phyloP scores from a whole-genome alignment of 2,329 filamentous ascomycete genomes.

The Arthroderma sp. region DNA sequence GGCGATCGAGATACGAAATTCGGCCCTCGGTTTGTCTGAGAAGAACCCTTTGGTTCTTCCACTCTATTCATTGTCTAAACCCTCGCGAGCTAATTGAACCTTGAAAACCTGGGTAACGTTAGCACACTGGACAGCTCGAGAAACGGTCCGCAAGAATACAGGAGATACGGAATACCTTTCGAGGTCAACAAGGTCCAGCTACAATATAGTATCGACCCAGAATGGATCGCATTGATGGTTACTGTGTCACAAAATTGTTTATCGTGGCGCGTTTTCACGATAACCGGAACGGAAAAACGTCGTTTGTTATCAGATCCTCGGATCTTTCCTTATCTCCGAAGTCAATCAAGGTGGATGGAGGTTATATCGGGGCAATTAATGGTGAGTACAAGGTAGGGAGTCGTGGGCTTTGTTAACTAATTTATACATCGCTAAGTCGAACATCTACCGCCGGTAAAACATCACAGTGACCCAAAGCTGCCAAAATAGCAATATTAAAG shows the following conservation, averaged over 20 bases:
- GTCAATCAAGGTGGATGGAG: no score
- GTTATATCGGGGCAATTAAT: no score
- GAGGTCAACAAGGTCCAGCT: not conserved
- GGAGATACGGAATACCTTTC: not conserved
- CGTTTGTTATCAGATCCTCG: not conserved
- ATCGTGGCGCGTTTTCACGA: not conserved
- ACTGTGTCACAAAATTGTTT: not conserved
- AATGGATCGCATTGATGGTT: not conserved
- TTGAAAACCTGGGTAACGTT: not conserved
- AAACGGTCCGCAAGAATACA: not conserved
- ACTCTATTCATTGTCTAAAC: not conserved
- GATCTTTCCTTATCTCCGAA: conserved; percentile 4
- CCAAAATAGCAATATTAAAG: not conserved
- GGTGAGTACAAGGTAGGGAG: no score
- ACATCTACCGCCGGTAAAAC: not conserved
- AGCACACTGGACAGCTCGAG: not conserved
- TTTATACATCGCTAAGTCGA: no score
- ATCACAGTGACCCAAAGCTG: not conserved
- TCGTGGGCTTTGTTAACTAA: no score
- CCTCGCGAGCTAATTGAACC: not conserved
- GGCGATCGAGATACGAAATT: not conserved
- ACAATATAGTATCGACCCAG: not conserved
- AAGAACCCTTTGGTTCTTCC: not conserved
- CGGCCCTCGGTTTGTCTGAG: not conserved
- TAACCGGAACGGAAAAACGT: not conserved